Conservation (phyloP, 2,329 filamentous ascomycete species). For the Corniculantispora saksenae region DNA sequence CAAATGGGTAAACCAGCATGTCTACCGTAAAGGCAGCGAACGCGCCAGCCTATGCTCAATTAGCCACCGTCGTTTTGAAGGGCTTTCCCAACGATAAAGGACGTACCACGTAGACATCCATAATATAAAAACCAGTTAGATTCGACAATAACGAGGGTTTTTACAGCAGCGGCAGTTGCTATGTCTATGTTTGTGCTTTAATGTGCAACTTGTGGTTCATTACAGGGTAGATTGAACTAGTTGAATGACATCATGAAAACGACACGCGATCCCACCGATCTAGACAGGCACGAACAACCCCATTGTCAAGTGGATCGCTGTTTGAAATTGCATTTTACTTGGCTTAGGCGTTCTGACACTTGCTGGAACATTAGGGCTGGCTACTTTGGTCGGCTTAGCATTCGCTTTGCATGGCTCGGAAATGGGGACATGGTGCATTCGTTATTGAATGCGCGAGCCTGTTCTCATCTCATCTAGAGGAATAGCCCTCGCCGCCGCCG, state of each 20-base stretch:
- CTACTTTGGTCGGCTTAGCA: too few relatives aligned
- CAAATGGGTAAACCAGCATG: conserved; percentile 81
- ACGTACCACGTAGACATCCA: conserved; percentile 37
- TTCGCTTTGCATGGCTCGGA: too few relatives aligned
- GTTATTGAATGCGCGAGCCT: not conserved
- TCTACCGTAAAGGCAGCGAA: conserved; percentile 85
- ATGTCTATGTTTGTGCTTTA: not conserved
- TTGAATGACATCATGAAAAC: conserved; percentile 16
- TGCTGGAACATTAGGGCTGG: too few relatives aligned
- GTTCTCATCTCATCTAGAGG: not conserved
- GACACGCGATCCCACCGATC: conserved; percentile 6
- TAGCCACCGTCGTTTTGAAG: not conserved
- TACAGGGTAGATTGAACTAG: not conserved
- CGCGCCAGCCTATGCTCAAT: conserved; percentile 67
- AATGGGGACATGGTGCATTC: not conserved
- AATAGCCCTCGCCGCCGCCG: not conserved
- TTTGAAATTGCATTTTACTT: not conserved
- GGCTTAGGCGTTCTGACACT: not conserved
- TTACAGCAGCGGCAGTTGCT: not conserved
- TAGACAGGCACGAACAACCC: not conserved
- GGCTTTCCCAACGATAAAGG: too few relatives aligned
- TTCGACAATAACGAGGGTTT: not conserved
- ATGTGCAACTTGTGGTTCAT: not conserved
- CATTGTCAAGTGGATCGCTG: not conserved
- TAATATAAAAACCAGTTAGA: conserved; percentile 13